phyloP scores from a whole-genome alignment of 2,329 filamentous ascomycete species.

The Aureobasidium mangrovei region DNA sequence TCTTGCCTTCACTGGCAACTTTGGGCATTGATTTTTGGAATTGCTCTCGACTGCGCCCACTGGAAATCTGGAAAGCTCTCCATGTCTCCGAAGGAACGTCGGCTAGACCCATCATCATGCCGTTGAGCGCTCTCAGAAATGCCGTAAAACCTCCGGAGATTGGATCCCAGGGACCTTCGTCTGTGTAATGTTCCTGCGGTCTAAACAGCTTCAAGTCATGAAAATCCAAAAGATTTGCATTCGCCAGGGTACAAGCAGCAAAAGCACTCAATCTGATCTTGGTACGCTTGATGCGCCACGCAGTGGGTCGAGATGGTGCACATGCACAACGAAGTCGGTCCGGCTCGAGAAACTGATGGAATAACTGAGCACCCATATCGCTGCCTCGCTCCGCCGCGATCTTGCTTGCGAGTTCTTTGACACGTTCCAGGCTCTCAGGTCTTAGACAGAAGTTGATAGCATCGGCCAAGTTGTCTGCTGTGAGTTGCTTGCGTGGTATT shows the following conservation, averaged over 20 bases:
- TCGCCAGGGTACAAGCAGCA: conserved; percentile 45
- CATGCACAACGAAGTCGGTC: conserved; percentile 45
- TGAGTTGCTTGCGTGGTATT: conserved; percentile 40
- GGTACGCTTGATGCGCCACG: conserved; percentile 61
- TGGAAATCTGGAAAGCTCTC: conserved; percentile 32
- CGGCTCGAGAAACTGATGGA: conserved; percentile 23
- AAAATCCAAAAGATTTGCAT: conserved; percentile 56
- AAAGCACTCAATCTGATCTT: conserved; percentile 58
- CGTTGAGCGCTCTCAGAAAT: conserved; percentile 71
- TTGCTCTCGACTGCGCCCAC: conserved; percentile 1
- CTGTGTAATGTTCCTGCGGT: conserved; percentile 62
- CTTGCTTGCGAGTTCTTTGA: conserved; percentile 31
- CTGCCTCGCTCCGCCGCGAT: conserved; percentile 33
- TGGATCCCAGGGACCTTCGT: conserved; percentile 70
- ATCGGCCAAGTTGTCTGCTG: conserved; percentile 34
- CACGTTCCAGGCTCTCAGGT: conserved; percentile 29
- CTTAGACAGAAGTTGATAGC: conserved; percentile 39
- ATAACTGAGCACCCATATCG: conserved; percentile 32
- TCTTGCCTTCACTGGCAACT: background rate
- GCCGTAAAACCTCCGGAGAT: conserved; percentile 69
- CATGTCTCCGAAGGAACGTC: conserved; percentile 53
- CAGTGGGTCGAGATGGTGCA: conserved; percentile 55
- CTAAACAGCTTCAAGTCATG: conserved; percentile 62
- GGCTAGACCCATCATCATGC: conserved; percentile 69
- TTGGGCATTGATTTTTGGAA: background rate